phyloP scores from a whole-genome alignment of 306 rosid genomes.

The Glycine soja region DNA sequence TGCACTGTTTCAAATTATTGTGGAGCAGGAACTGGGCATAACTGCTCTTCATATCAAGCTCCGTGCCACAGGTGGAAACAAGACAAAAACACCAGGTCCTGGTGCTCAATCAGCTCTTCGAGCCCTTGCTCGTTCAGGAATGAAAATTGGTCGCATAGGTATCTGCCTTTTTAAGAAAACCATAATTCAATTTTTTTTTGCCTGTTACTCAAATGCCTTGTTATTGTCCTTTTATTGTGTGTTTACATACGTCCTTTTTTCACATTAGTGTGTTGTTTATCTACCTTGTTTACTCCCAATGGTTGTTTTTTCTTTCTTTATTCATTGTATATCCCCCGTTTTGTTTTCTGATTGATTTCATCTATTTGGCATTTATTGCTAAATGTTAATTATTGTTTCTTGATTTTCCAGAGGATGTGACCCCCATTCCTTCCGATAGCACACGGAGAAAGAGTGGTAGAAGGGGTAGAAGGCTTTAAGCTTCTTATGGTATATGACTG shows the following conservation, averaged over 20 bases:
- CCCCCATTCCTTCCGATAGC: constrained; percentile 92
- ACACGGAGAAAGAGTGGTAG: constrained; percentile 97
- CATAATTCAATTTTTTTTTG: too few relatives aligned
- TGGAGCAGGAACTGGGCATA: constrained; percentile 78
- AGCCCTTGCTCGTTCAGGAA: constrained; percentile 92
- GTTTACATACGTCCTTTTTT: too few relatives aligned
- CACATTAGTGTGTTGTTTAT: neutral
- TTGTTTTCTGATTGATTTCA: neutral
- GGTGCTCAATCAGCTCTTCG: constrained; percentile 96
- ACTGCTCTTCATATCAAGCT: constrained; percentile 89
- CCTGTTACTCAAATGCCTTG: too few relatives aligned
- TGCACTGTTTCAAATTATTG: neutral
- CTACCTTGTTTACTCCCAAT: neutral
- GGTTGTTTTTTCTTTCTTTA: neutral
- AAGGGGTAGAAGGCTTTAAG: constrained; percentile 85
- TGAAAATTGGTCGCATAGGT: constrained; percentile 96
- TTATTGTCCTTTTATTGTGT: too few relatives aligned
- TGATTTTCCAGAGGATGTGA: constrained; percentile 75
- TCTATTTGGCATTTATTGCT: neutral
- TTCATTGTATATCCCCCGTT: too few relatives aligned
- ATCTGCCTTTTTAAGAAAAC: neutral
- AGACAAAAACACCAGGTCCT: constrained; percentile 91
- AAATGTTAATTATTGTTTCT: neutral
- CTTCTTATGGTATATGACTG: constrained; percentile 21
- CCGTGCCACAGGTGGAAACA: constrained; percentile 92